Base-by-base conservation (phyloP, 805 yeast genomes). In the Myxozyma vanderwaltii region DNA sequence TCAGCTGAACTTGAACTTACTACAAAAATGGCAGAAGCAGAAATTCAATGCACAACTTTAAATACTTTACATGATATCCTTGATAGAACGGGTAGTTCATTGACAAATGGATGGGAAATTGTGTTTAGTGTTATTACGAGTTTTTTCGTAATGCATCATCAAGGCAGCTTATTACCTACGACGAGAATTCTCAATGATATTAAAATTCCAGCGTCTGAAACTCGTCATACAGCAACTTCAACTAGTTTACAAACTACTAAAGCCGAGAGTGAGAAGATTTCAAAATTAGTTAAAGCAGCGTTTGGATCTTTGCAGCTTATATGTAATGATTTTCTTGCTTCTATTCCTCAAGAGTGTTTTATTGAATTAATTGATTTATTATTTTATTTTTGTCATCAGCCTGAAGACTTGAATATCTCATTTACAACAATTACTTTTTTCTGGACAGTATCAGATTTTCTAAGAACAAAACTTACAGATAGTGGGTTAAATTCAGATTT, bases 341-440 rank as follows among this genome's bases (percentile, higher is more conserved):
- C 84, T 2, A 75, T 94, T 10, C 96, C 97, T 0, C 72, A 79
- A 35, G 74, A 76, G n/a, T 86, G 86, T 56, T 77, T 89, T 38
- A 81, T 80, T 58, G 77, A 79, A 1, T 79, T 91, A 41, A 83
- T 91, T 58, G 90, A 89, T 63, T 83, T 91, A 0, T 75, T 92
- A 38, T 81, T 79, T 67, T 81, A 83, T 62, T 92, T 89, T 72
- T 85, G 89, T 35, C 74, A 79, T 1, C 98, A 94, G 68, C 74
- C 72, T 1, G 77, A 76, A 63, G 96, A 92, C 65, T 72, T 92
- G 64, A 92, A 92, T 71, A 88, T 90, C 21, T 89, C 97, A 0
- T 91, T 92, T 70, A 89, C 96, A 50, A 86, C 97, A 0, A 88
- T 91, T 7, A 89, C 96, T 66, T 88, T 91, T 65, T 91, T 91